phyloP scores from a whole-genome alignment of 768 basidiomycete genomes.

The Leccinum subgranulosum region DNA sequence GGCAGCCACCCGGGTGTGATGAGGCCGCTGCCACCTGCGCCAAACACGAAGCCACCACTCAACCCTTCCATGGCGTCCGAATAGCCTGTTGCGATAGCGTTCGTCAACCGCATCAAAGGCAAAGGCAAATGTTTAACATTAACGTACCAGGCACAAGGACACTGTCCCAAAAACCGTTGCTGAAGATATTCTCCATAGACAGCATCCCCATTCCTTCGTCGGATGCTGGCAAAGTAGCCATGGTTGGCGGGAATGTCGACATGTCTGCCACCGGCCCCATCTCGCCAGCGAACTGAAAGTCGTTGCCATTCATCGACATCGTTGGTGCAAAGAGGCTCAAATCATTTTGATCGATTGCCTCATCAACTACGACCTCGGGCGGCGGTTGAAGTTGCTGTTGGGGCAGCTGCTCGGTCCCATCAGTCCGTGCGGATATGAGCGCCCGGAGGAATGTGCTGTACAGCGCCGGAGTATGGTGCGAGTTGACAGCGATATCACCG shows the following conservation, averaged over 20 bases:
- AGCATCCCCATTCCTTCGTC: constrained; percentile 46
- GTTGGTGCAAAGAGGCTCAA: constrained; percentile 27
- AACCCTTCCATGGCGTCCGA: constrained; percentile 78
- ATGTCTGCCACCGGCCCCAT: constrained; percentile 84
- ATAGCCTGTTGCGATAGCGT: constrained; percentile 50
- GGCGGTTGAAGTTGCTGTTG: constrained; percentile 23
- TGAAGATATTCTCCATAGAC: constrained; percentile 82
- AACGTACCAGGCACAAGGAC: constrained; percentile 79
- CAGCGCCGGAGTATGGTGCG: constrained; percentile 84
- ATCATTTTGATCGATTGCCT: constrained; percentile 23
- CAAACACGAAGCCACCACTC: constrained; percentile 83
- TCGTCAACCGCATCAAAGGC: constrained; percentile 1
- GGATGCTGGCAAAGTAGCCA: constrained; percentile 52
- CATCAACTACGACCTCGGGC: constrained; percentile 19
- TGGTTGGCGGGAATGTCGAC: constrained; percentile 84
- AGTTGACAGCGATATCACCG: constrained; percentile 72
- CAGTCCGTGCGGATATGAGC: constrained; percentile 55
- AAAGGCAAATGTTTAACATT: neutral
- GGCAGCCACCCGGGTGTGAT: constrained; percentile 70
- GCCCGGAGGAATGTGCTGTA: constrained; percentile 83
- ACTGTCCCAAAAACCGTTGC: constrained; percentile 82
- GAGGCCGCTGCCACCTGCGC: constrained; percentile 77
- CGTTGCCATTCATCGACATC: constrained; percentile 30
- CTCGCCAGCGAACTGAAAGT: constrained; percentile 75
- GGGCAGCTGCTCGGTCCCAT: constrained; percentile 25